Conservation (phyloP, 1,139 yeast genomes). For the Hanseniaspora uvarum region DNA sequence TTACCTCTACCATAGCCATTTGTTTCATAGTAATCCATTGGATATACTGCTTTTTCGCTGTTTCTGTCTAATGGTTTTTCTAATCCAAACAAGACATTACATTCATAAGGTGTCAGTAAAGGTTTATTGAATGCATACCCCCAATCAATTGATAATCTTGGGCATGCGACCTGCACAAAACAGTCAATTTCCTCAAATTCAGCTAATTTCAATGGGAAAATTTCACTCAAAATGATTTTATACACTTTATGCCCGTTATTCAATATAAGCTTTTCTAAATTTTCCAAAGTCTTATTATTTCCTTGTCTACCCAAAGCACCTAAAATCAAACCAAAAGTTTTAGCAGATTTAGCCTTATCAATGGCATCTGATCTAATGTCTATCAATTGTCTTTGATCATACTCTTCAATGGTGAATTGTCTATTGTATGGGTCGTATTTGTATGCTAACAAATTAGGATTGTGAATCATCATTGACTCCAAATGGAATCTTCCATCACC, state of each 20-base stretch:
- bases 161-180: conserved; percentile 96
- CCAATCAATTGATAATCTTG: conserved; percentile 94
- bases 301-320: conserved; percentile 99
- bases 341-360: conserved; percentile 45
- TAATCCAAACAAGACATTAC: conserved; percentile 74
- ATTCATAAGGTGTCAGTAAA: conserved; percentile 86
- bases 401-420: conserved; percentile 78
- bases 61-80: conserved; percentile 49
- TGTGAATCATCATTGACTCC: conserved; percentile 94
- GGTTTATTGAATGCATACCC: conserved; percentile 96
- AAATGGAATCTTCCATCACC: conserved; percentile 97
- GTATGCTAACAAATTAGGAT: conserved; percentile 83
- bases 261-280: conserved; percentile 46
- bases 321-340: conserved; percentile 69
- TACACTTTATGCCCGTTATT: conserved; percentile 58
- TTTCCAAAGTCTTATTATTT: conserved; percentile 60
- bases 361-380: conserved; percentile 68
- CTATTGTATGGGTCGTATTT: conserved; percentile 91
- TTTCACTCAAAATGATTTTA: conserved; percentile 78
- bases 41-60: conserved; percentile 50
- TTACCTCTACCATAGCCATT: conserved; percentile 92
- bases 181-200: conserved; percentile 91
- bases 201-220: conserved; percentile 86
- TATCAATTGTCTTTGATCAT: conserved; percentile 76
- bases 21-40: conserved; percentile 88